phyloP scores from a whole-genome alignment of 345 rosid species.

The Eutrema yunnanense region DNA sequence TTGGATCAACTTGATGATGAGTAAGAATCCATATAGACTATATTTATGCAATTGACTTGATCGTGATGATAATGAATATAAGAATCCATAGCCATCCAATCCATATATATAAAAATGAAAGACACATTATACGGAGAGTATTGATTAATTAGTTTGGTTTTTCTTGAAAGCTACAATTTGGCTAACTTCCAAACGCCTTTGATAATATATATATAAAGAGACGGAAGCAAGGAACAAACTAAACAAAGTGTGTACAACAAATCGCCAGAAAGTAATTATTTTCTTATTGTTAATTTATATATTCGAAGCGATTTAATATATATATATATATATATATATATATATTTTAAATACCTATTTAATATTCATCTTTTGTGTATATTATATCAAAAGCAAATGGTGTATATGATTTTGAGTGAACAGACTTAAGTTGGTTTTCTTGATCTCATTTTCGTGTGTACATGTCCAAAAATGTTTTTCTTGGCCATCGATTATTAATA shows the following conservation, averaged over 20 bases:
- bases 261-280: background rate
- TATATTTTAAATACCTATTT: too few species aligned
- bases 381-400: background rate
- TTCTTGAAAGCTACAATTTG: slow-evolving; percentile 26
- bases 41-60: background rate
- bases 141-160: slow-evolving; percentile 20
- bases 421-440: background rate
- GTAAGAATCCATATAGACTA: background rate
- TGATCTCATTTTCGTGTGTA: slow-evolving; percentile 10
- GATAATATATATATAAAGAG: background rate
- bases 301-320: too few species aligned
- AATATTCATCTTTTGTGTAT: too few species aligned
- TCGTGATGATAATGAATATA: background rate
- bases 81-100: background rate
- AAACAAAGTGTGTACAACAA: background rate
- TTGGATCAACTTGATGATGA: background rate
- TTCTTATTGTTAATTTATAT: background rate
- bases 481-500: background rate
- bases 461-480: background rate
- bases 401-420: background rate
- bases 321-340: too few species aligned
- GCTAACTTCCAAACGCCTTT: slow-evolving; percentile 12
- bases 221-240: too few species aligned
- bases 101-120: background rate
- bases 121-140: background rate